Conservation (phyloP, 306 rosid genomes). For the Mucuna pruriens region DNA sequence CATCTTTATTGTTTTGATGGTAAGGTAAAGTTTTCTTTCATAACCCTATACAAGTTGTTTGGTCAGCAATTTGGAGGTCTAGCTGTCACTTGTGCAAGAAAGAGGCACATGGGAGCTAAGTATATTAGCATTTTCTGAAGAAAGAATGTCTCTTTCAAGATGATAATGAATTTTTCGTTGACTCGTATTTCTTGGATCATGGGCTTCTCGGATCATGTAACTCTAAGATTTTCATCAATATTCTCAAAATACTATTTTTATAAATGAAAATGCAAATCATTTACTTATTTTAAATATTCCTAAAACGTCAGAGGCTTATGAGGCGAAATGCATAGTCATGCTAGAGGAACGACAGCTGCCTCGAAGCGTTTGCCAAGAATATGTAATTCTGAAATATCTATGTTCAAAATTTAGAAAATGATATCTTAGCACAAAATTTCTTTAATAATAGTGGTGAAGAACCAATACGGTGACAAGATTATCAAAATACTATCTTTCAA, state of each 20-base stretch:
- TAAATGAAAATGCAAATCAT: slow-evolving; percentile 16
- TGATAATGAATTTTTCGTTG: slow-evolving; percentile 37
- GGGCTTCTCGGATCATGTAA: slow-evolving; percentile 77
- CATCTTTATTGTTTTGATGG: neutral
- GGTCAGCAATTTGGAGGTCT: neutral
- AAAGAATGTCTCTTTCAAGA: slow-evolving; percentile 63
- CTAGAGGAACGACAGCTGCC: neutral
- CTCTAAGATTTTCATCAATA: slow-evolving; percentile 34
- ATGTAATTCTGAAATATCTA: neutral
- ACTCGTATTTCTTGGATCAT: slow-evolving; percentile 79
- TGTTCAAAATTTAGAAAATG: too few species aligned
- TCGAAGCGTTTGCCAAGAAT: neutral
- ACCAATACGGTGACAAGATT: neutral
- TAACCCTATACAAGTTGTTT: neutral
- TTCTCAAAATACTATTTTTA: neutral
- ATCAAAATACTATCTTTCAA: too few species aligned
- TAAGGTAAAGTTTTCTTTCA: neutral
- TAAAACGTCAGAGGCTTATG: neutral
- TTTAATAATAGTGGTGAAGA: too few species aligned
- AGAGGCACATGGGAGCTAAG: slow-evolving; percentile 45
- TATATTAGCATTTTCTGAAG: slow-evolving; percentile 36
- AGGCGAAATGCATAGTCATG: neutral
- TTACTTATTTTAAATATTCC: neutral
- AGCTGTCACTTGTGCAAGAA: slow-evolving; percentile 12
- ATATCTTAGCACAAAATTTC: too few species aligned